These are phyloP conservation scores for Antarctomyces pellizariae DNA, from an alignment of 495 filamentous ascomycete genomes.

Conservation along the genomic window DNA sequence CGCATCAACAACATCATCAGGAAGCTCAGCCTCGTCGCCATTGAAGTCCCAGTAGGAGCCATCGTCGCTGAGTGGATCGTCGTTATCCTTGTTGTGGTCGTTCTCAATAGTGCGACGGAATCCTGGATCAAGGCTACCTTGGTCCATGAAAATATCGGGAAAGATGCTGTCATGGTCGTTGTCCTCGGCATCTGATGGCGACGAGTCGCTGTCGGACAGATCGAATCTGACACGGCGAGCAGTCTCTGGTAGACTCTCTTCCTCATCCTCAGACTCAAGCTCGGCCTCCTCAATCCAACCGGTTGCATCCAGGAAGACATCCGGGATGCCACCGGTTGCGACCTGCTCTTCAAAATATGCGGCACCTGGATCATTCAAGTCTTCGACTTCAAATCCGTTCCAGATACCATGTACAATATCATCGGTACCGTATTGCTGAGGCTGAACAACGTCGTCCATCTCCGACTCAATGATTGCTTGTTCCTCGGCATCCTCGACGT, in stretches of 20 bases:
- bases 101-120: conserved; percentile 48
- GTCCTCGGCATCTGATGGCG: conserved; percentile 21
- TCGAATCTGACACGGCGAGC: conserved; percentile 26
- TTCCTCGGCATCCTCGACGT: conserved; percentile 51
- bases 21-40: conserved; percentile 4
- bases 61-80: conserved; percentile 20
- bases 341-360: no score
- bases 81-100: conserved; percentile 27
- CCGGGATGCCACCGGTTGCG: no score
- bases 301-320: no score
- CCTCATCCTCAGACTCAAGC: no score
- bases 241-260: conserved; percentile 15
- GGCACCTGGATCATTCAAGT: no score
- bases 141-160: conserved; percentile 47
- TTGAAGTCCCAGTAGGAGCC: conserved; percentile 12
- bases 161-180: conserved; percentile 29
- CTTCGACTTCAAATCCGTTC: conserved; percentile 32
- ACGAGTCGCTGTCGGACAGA: conserved; percentile 18
- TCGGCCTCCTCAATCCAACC: no score
- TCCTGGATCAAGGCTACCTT: conserved; percentile 41
- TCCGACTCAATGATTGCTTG: conserved; percentile 39
- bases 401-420: conserved; percentile 27
- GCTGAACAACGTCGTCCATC: conserved; percentile 17
- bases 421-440: conserved; percentile 16
- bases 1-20: conserved; percentile 3